Evolutionary conservation across 257 asterid genomes (phyloP).

Genomic region (Solanum ossicruentum): DNA sequence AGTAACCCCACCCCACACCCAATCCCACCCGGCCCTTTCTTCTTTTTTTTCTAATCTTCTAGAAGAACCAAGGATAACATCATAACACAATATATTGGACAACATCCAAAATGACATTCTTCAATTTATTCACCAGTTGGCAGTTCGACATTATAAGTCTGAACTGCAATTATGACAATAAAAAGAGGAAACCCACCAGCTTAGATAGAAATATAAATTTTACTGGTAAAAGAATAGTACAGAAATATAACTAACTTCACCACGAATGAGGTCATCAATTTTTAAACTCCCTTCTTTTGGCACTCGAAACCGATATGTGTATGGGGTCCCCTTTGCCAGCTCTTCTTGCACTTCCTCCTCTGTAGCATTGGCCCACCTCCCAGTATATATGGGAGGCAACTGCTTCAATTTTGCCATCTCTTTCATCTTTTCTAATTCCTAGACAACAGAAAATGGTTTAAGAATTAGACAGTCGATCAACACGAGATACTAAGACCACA

Average conservation of each 20-base stretch:
- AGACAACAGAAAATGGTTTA: background rate
- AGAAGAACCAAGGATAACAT: background rate
- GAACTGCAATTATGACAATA: background rate
- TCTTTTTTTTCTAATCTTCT: background rate
- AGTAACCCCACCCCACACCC: background rate
- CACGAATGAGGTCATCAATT: conserved; percentile 82
- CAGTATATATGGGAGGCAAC: conserved; percentile 80
- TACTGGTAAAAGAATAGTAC: background rate
- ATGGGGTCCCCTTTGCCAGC: conserved; percentile 70
- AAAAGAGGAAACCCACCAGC: background rate
- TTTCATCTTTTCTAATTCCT: conserved; percentile 92
- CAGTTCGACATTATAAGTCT: background rate
- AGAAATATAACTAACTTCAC: conserved; percentile 49
- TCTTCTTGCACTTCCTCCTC: conserved; percentile 57
- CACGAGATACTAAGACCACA: background rate
- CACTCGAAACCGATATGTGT: conserved; percentile 82
- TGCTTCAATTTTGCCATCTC: conserved; percentile 79
- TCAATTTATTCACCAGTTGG: background rate
- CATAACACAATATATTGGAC: background rate
- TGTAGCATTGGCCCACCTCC: conserved; percentile 85
- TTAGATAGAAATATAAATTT: background rate
- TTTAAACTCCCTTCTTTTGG: conserved; percentile 70
- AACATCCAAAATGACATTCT: background rate
- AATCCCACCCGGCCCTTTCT: background rate
- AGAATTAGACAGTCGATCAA: background rate